Conservation (phyloP, 257 asterid species). For the Paraleonurus japonicus region DNA sequence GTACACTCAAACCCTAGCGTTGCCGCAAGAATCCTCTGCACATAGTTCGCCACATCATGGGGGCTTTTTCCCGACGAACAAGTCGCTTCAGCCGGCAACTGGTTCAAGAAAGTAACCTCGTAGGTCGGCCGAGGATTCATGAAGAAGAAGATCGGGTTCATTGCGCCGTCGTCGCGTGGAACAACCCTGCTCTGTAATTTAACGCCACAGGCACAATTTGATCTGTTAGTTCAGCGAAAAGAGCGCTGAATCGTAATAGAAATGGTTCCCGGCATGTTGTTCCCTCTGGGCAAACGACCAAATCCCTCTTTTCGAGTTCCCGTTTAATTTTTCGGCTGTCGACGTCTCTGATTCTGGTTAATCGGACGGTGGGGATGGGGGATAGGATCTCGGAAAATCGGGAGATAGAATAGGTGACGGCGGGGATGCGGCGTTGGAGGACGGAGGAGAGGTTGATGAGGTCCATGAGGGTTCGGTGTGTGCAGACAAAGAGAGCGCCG, state of each 20-base stretch:
- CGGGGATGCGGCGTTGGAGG: constrained; percentile 73
- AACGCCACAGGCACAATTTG: constrained; percentile 83
- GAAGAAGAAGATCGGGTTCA: constrained; percentile 87
- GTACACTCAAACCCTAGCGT: constrained; percentile 95
- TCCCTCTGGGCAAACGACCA: constrained; percentile 81
- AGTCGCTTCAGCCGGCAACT: constrained; percentile 79
- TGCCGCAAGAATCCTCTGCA: constrained; percentile 78
- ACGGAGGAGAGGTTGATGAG: constrained; percentile 79
- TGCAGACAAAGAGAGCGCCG: constrained; percentile 82
- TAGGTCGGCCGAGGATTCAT: constrained; percentile 90
- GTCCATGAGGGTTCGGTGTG: constrained; percentile 81
- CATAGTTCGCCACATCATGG: constrained; percentile 86
- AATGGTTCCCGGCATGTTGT: constrained; percentile 92
- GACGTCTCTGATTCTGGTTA: constrained; percentile 62
- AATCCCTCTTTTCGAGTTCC: constrained; percentile 63
- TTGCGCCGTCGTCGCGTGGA: constrained; percentile 87
- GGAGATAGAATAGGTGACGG: constrained; percentile 78
- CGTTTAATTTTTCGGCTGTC: constrained; percentile 60
- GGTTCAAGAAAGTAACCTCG: constrained; percentile 76
- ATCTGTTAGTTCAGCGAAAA: constrained; percentile 82
- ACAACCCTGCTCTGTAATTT: constrained; percentile 74
- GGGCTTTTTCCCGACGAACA: constrained; percentile 83
- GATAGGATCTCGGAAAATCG: constrained; percentile 73
- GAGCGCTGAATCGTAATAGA: constrained; percentile 69
- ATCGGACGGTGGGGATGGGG: constrained; percentile 84